Conservation (phyloP, 495 filamentous ascomycete genomes). For the Penicillium herquei region DNA sequence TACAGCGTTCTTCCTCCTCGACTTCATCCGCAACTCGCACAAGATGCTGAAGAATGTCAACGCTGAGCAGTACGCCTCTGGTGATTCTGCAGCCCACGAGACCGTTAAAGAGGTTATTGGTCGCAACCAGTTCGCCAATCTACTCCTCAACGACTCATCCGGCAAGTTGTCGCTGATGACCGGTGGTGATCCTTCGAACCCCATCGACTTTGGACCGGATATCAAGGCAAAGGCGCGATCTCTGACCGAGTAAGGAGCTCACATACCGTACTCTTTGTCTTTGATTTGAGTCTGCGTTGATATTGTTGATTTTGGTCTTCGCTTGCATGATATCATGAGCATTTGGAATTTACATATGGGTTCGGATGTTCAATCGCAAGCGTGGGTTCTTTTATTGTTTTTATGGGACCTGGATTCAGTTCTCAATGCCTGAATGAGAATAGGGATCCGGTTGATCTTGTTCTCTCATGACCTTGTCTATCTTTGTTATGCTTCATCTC, state of each 20-base stretch:
- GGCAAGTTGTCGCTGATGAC: conserved; percentile 29
- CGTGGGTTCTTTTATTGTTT: not conserved
- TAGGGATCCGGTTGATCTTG: not conserved
- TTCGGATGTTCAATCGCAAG: not conserved
- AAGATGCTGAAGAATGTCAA: conserved; percentile 26
- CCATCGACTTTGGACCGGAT: conserved; percentile 28
- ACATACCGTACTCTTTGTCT: not conserved
- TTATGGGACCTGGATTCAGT: not conserved
- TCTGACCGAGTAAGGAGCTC: conserved; percentile 8
- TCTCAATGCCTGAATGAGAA: not conserved
- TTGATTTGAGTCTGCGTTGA: not conserved
- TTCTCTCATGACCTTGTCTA: too few relatives aligned
- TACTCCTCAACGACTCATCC: conserved; percentile 26
- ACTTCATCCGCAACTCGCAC: conserved; percentile 35
- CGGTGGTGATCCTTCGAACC: conserved; percentile 18
- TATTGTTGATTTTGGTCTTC: not conserved
- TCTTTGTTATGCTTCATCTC: not conserved
- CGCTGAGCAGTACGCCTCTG: conserved; percentile 21
- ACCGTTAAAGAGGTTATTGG: conserved; percentile 25
- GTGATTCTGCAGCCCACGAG: conserved; percentile 15
- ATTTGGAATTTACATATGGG: not conserved
- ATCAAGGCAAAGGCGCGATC: conserved; percentile 22
- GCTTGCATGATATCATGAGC: not conserved
- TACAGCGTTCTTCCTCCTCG: conserved; percentile 33
- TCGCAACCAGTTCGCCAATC: conserved; percentile 27